phyloP scores from a whole-genome alignment of 495 filamentous ascomycete genomes.

The Pyronema omphalodes region DNA sequence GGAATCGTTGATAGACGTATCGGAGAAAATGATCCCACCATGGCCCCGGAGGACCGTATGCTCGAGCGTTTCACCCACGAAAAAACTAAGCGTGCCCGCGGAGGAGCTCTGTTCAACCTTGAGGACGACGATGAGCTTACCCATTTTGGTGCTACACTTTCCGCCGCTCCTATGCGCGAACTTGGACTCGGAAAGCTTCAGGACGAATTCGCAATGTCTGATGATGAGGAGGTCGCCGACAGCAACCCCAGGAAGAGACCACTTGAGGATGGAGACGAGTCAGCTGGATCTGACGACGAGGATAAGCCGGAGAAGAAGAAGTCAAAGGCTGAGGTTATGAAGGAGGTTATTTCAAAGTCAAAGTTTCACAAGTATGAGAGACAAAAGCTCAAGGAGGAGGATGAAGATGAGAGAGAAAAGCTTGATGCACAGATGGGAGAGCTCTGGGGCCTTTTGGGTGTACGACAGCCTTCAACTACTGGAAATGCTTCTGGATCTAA shows the following conservation, averaged over 20 bases:
- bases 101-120: constrained; percentile 53
- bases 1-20: constrained; percentile 86
- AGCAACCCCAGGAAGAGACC: constrained; percentile 39
- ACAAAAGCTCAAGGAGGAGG: constrained; percentile 81
- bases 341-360: constrained; percentile 92
- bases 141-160: constrained; percentile 57
- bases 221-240: constrained; percentile 33
- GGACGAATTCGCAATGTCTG: constrained; percentile 60
- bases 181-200: constrained; percentile 33
- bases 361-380: constrained; percentile 87
- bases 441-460: constrained; percentile 50
- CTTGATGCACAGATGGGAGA: constrained; percentile 61
- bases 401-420: constrained; percentile 73
- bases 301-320: constrained; percentile 58
- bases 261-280: constrained; percentile 29
- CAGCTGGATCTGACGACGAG: constrained; percentile 31
- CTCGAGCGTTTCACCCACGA: constrained; percentile 76
- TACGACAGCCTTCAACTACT: constrained; percentile 25
- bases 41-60: constrained; percentile 88
- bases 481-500: constrained; percentile 27
- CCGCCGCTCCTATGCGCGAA: constrained; percentile 12
- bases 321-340: constrained; percentile 86
- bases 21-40: constrained; percentile 82
- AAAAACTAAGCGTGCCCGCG: constrained; percentile 32
- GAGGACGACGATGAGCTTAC: constrained; percentile 69